Base-by-base conservation (phyloP, 2,329 filamentous ascomycete species). In the Teratosphaeria destructans region DNA sequence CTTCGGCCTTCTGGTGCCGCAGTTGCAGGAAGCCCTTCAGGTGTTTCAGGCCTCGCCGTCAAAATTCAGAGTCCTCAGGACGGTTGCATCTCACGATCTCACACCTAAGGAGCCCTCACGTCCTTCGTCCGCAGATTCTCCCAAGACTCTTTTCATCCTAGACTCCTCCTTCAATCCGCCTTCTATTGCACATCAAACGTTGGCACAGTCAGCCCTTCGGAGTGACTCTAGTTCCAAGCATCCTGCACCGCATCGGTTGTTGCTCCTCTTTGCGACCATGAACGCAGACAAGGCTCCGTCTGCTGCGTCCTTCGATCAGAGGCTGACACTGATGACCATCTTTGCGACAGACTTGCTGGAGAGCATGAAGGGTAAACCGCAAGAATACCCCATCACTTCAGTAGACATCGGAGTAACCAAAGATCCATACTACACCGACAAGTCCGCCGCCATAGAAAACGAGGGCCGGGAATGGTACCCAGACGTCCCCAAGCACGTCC, bases 381-480 rank as follows among this genome's bases (percentile, higher is more conserved):
- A 59, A 5, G 59, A 64, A 10, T 59, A 61, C 52, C 57, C 57
- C 11, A 55, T 58, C 29, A 59, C 78, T 0, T 64, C 75, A 2
- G 75, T 81, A 19, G 88, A 92, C 64, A 80, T 93, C 43, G 88
- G 80, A 1, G 78, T 94, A 1, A 90, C 87, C 0, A 87, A 81
- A 39, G 78, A 82, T 66, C 86, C 89, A 0, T 91, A 86, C 70
- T 94, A 93, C 67, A 83, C 84, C 60, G 85, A 86, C 67, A 93
- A 93, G 74, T 83, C 84, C 7, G 65, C 68, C 12, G 83, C 82
- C 1, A 84, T 92, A 32, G 74, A 77, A 0, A 67, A 71, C 8
- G 74, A 75, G 57, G 68, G 64, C 52, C 59, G 52, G 12, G 68
- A 74, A 16, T 69, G 67, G 3, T 72, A 71, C 56, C 67, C 74